Evolutionary conservation across 2,329 filamentous ascomycete species (phyloP).

Genomic region (Chaetomium olivaceum): DNA sequence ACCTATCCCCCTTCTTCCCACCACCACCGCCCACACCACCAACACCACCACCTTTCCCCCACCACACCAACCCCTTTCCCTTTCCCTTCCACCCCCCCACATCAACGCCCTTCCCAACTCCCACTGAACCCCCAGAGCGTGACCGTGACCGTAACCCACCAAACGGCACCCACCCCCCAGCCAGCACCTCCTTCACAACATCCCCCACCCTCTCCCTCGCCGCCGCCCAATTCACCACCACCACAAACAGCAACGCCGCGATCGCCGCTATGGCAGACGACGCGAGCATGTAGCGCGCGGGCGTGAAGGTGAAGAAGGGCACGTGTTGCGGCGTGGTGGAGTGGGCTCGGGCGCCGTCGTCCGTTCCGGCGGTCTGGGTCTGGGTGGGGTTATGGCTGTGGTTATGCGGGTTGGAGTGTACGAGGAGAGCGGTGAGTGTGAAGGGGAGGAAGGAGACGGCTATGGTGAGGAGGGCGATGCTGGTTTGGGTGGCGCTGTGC

Average conservation of each 20-base stretch:
- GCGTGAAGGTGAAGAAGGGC: background rate
- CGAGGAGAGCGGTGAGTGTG: conserved; percentile 14
- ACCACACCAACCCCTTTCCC: background rate
- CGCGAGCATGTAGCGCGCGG: background rate
- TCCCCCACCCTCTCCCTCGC: background rate
- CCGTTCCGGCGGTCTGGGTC: too few species aligned
- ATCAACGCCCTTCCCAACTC: background rate
- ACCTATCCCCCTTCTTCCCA: background rate
- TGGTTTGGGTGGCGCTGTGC: conserved; percentile 3
- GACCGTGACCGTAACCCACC: background rate
- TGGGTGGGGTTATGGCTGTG: background rate
- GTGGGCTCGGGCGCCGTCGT: too few species aligned
- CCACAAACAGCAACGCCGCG: background rate
- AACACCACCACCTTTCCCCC: background rate
- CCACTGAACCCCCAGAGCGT: background rate
- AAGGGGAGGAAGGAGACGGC: conserved; percentile 17
- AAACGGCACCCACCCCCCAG: background rate
- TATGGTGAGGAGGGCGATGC: conserved; percentile 13
- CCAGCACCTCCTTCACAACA: background rate
- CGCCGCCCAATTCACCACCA: background rate
- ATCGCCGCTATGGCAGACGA: background rate
- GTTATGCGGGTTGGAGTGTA: background rate
- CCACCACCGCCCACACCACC: background rate
- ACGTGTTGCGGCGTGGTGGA: background rate
- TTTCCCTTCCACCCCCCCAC: background rate